phyloP scores from a whole-genome alignment of 83 land plant species.

The Picea engelmannii region DNA sequence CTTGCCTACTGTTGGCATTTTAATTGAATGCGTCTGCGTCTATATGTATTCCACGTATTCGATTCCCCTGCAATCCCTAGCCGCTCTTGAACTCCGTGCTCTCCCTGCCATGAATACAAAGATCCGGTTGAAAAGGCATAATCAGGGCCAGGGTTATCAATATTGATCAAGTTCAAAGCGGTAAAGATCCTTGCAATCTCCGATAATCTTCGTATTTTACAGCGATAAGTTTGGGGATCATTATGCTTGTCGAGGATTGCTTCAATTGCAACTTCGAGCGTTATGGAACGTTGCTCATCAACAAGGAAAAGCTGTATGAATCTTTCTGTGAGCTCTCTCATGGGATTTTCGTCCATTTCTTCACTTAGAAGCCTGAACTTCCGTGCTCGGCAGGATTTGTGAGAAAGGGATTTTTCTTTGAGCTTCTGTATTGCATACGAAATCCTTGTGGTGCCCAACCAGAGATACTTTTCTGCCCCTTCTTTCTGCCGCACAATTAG shows the following conservation, averaged over 20 bases:
- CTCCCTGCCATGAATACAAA: constrained; percentile 5
- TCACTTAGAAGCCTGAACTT: not conserved
- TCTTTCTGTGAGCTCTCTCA: not conserved
- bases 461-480: constrained; percentile 5
- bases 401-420: not conserved
- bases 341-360: not conserved
- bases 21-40: not conserved
- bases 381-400: not conserved
- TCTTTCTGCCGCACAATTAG: not conserved
- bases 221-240: constrained; percentile 12
- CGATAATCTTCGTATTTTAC: constrained; percentile 5
- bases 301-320: not conserved
- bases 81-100: not conserved
- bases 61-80: not conserved
- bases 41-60: not conserved
- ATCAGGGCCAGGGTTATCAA: not conserved
- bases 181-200: constrained; percentile 10
- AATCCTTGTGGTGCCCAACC: constrained; percentile 1
- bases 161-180: not conserved
- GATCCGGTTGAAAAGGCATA: constrained; percentile 5
- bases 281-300: not conserved
- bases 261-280: not conserved
- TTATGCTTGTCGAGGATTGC: not conserved
- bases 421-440: not conserved
- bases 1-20: not conserved